A percentile compares a stretch with the other conserved stretches of the same genome.
Conservation (phyloP, 352 stramenopile genomes). For the Phytophthora fragariae region DNA sequence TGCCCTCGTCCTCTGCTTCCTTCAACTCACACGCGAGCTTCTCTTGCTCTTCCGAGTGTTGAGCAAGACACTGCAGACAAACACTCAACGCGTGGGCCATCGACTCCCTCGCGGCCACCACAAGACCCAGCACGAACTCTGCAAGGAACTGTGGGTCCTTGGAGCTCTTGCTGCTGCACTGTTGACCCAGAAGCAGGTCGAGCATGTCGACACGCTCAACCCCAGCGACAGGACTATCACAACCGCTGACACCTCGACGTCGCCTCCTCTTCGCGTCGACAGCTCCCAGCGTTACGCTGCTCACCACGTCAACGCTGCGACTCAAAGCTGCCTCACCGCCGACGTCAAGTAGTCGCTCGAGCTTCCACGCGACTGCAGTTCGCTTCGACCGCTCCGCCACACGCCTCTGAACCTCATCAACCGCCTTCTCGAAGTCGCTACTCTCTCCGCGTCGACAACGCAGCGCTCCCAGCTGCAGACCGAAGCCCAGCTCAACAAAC, state of each 20-base stretch:
- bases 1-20: constrained; percentile 10
- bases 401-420: constrained; percentile 29
- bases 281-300: constrained; percentile 21
- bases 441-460: neutral
- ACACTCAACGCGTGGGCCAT: constrained; percentile 65
- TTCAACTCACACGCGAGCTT: constrained; percentile 39
- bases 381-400: constrained; percentile 25
- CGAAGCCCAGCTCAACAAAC: constrained; percentile 47
- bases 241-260: constrained; percentile 3
- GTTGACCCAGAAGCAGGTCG: constrained; percentile 26
- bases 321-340: constrained; percentile 40
- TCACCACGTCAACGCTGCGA: constrained; percentile 33
- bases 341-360: constrained; percentile 41
- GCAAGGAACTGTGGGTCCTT: constrained; percentile 44
- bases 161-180: constrained; percentile 26
- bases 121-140: constrained; percentile 75
- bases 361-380: constrained; percentile 40
- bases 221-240: constrained; percentile 20
- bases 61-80: constrained; percentile 67
- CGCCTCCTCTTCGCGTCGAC: constrained; percentile 27
- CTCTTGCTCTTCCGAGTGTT: constrained; percentile 59
- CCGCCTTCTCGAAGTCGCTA: constrained; percentile 30
- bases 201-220: constrained; percentile 25
- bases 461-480: constrained; percentile 31
- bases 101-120: constrained; percentile 73